These are phyloP conservation scores for Ceriops zippeliana DNA, from an alignment of 345 rosid genomes.

Conservation along the genomic window DNA sequence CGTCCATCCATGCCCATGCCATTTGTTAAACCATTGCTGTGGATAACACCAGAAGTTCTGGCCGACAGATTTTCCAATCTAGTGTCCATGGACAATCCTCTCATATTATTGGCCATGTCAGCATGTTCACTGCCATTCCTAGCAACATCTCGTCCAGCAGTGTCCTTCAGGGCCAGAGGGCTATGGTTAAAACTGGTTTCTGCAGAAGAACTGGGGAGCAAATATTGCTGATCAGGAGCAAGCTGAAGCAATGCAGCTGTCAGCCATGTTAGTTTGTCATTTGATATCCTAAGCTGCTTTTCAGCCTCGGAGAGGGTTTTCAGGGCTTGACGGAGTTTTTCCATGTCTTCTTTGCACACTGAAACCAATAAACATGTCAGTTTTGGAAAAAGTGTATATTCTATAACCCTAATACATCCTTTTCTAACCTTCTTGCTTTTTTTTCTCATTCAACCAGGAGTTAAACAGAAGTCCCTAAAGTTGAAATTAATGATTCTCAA, in stretches of 20 bases:
- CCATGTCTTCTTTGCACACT: conserved; percentile 96
- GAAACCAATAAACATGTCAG: conserved; percentile 31
- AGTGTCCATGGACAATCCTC: conserved; percentile 35
- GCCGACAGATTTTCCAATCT: conserved; percentile 34
- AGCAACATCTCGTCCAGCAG: conserved; percentile 36
- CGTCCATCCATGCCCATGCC: conserved; percentile 36
- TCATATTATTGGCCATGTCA: conserved; percentile 25
- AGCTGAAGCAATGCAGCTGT: conserved; percentile 97
- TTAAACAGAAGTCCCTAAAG: no score
- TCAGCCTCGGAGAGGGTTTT: conserved; percentile 95
- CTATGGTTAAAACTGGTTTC: conserved; percentile 63
- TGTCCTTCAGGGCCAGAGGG: conserved; percentile 32
- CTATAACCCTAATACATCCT: not conserved
- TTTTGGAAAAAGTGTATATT: not conserved
- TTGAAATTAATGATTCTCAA: no score
- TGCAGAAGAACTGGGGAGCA: conserved; percentile 57
- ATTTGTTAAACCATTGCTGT: conserved; percentile 20
- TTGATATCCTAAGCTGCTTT: conserved; percentile 87
- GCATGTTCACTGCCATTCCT: conserved; percentile 36
- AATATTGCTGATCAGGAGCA: conserved; percentile 93
- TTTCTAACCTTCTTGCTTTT: not conserved
- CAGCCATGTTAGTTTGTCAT: conserved; percentile 91
- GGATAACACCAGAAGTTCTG: conserved; percentile 30
- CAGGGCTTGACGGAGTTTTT: conserved; percentile 83
- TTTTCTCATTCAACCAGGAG: not conserved